These are phyloP conservation scores for Fragaria nilgerrensis DNA, from an alignment of 306 rosid genomes.

Conservation along the genomic window DNA sequence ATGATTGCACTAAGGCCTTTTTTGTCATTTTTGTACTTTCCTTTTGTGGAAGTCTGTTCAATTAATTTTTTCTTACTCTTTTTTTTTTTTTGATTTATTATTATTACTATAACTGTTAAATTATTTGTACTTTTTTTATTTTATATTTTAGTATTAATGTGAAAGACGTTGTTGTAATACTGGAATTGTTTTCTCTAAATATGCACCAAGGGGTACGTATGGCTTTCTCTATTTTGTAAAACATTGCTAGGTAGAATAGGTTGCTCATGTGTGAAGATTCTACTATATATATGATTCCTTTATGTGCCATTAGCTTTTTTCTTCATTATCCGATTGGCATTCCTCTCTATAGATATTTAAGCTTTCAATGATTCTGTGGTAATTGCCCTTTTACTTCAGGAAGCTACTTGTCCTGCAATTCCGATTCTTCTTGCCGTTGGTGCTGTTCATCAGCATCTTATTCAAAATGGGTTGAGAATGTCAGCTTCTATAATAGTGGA, in stretches of 20 bases:
- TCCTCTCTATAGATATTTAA: neutral
- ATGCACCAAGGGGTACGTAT: constrained; percentile 1
- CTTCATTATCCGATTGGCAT: neutral
- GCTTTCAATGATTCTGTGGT: constrained; percentile 19
- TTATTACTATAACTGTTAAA: neutral
- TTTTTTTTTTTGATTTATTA: neutral
- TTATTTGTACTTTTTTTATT: neutral
- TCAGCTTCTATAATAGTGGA: constrained; percentile 90
- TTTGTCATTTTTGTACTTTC: neutral
- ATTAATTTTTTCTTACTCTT: neutral
- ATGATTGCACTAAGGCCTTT: neutral
- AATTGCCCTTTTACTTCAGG: constrained; percentile 37
- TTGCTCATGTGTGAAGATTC: neutral
- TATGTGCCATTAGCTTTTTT: neutral
- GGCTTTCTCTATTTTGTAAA: neutral
- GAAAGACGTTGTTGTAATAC: neutral
- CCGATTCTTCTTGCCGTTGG: constrained; percentile 98
- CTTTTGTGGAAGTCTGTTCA: neutral
- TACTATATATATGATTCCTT: neutral
- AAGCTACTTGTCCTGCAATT: constrained; percentile 91
- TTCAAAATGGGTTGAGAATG: constrained; percentile 86
- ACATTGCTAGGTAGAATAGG: neutral
- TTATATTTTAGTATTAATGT: neutral
- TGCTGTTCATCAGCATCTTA: constrained; percentile 98
- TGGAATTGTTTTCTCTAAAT: neutral